These are phyloP conservation scores for Pleurotus ostreatus DNA, from an alignment of 768 basidiomycete species.

Conservation along the genomic window DNA sequence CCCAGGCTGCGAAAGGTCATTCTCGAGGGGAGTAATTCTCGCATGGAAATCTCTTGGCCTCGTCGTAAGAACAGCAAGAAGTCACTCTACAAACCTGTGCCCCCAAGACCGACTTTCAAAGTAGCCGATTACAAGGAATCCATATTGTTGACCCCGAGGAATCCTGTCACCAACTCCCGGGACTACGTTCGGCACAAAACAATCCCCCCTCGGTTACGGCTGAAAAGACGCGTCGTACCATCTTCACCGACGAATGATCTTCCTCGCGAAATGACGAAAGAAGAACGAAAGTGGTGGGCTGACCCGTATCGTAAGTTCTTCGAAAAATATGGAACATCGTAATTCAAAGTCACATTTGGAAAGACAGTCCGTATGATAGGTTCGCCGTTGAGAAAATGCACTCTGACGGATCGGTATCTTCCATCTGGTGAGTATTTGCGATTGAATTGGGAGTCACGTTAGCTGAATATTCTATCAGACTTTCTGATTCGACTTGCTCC, in stretches of 20 bases:
- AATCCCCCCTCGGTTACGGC: conserved; percentile 43
- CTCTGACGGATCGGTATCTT: conserved; percentile 42
- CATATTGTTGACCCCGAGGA: conserved; percentile 53
- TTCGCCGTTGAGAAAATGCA: conserved; percentile 57
- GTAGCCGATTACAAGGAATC: conserved; percentile 46
- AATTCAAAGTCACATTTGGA: background rate
- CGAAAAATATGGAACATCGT: conserved; percentile 12
- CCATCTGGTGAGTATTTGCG: conserved; percentile 48
- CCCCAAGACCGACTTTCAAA: conserved; percentile 39
- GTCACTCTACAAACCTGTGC: conserved; percentile 30
- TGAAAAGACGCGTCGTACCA: conserved; percentile 22
- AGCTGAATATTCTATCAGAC: conserved; percentile 34
- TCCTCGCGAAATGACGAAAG: conserved; percentile 54
- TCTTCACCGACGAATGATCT: conserved; percentile 21
- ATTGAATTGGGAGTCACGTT: background rate
- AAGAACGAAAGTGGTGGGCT: conserved; percentile 66
- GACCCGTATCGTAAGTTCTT: conserved; percentile 66
- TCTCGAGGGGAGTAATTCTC: conserved; percentile 19
- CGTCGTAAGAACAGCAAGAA: conserved; percentile 17
- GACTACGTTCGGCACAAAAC: conserved; percentile 54
- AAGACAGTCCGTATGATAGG: conserved; percentile 66
- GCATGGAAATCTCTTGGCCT: background rate
- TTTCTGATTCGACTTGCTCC: conserved; percentile 60
- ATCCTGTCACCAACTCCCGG: conserved; percentile 49
- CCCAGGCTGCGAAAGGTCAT: conserved; percentile 55